These are phyloP conservation scores for Closterium sp. DNA, from an alignment of 139 green algal genomes.

Conservation along the genomic window DNA sequence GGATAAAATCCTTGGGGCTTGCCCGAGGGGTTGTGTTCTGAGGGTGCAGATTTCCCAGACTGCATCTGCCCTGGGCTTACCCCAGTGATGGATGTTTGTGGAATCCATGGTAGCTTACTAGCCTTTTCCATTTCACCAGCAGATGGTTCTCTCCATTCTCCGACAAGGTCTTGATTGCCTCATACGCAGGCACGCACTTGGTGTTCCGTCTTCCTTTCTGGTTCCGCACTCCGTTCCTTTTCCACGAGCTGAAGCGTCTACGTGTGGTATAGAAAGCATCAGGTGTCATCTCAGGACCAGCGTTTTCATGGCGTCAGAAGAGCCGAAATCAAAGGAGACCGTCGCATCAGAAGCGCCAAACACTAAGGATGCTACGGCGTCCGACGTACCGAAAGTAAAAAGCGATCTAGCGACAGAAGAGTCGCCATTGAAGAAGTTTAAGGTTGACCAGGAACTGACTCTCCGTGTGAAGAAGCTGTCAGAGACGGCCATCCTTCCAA, in stretches of 20 bases:
- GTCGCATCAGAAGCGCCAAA: neutral
- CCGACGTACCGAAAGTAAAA: neutral
- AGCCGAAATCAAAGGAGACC: neutral
- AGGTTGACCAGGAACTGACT: neutral
- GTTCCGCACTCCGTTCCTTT: neutral
- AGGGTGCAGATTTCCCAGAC: too few relatives aligned
- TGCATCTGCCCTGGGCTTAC: too few relatives aligned
- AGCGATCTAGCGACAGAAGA: neutral
- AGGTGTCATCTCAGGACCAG: neutral
- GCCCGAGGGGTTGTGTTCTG: too few relatives aligned
- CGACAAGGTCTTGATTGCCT: neutral
- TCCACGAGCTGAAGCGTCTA: neutral
- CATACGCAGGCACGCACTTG: neutral
- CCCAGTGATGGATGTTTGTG: too few relatives aligned
- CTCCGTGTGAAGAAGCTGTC: conserved; percentile 9
- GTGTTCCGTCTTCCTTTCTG: neutral
- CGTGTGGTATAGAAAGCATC: neutral
- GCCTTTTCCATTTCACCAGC: neutral
- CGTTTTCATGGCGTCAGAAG: neutral
- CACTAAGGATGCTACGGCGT: neutral
- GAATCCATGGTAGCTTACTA: too few relatives aligned
- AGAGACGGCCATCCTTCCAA: neutral
- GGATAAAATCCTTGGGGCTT: too few relatives aligned
- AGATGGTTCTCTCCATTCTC: neutral
- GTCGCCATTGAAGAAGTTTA: neutral